phyloP scores from a whole-genome alignment of 1,139 yeast genomes.

The Debaryomyces fabryi region DNA sequence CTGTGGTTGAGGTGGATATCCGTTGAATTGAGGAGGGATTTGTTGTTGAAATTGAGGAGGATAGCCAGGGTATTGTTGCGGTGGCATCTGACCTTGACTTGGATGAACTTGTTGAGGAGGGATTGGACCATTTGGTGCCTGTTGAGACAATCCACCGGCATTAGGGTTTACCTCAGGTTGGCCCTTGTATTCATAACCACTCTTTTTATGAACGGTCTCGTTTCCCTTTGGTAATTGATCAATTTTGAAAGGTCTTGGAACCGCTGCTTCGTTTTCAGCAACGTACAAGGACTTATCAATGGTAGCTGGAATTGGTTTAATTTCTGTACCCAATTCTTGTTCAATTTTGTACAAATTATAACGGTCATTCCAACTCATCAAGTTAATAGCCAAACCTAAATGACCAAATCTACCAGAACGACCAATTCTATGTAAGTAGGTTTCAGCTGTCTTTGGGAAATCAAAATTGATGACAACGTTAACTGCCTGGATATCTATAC shows the following conservation, averaged over 20 bases:
- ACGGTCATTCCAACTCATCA: slow-evolving; percentile 96
- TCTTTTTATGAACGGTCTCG: slow-evolving; percentile 37
- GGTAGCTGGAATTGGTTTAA: slow-evolving; percentile 90
- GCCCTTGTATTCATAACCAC: slow-evolving; percentile 52
- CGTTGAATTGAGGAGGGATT: slow-evolving; percentile 18
- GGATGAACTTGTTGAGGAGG: slow-evolving; percentile 18
- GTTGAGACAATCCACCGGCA: slow-evolving; percentile 19
- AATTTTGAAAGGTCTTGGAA: slow-evolving; percentile 87
- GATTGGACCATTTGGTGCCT: slow-evolving; percentile 21
- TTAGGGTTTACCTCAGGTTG: slow-evolving; percentile 40
- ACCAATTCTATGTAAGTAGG: slow-evolving; percentile 97
- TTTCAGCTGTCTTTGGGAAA: slow-evolving; percentile 97
- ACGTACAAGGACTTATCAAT: slow-evolving; percentile 90
- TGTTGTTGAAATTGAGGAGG: slow-evolving; percentile 28
- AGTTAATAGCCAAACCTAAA: slow-evolving; percentile 94
- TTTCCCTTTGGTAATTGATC: slow-evolving; percentile 62
- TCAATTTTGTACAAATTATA: slow-evolving; percentile 92
- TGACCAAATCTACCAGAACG: slow-evolving; percentile 99
- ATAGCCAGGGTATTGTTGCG: slow-evolving; percentile 32
- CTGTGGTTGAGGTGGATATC: slow-evolving; percentile 17
- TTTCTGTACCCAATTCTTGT: slow-evolving; percentile 96
- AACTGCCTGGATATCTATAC: slow-evolving; percentile 98
- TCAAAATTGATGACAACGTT: slow-evolving; percentile 97
- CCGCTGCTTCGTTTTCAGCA: slow-evolving; percentile 73
- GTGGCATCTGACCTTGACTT: slow-evolving; percentile 16